Evolutionary conservation across 1,284 basidiomycete genomes (phyloP), one percentile per base, ranked within the genome.

Genomic region (Melanopsichium pennsylvanicum): DNA sequence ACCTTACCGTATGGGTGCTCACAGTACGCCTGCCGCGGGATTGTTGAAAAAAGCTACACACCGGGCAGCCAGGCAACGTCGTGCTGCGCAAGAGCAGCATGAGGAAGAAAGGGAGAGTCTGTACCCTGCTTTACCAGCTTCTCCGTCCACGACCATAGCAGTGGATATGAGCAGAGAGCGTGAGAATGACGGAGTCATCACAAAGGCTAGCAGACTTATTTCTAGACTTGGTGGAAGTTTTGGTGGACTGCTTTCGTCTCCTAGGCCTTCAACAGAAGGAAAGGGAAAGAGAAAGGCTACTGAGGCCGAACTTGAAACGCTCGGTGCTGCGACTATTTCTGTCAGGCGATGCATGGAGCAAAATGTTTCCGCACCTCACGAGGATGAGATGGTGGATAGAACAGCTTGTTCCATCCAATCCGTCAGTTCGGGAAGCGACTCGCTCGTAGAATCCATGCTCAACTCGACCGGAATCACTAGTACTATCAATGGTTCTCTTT

Each of bases 151-250:
- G 13, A 13, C 36, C 6, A 11, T 40, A 6, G 25, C 29, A 4
- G 31, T 25, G 16, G 16, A 23, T 18, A 26, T 18, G 13, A n/a
- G 16, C 4, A 2, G 25, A 25, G 40, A 25, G 2, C n/a, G n/a
- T n/a, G n/a, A n/a, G n/a, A n/a, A n/a, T n/a, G 44, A 48, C 12
- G 51, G 60, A 1, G 46, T 70, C 11, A 48, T 70, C 1, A 36
- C 35, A 2, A 59, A 44, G 31, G 56, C 59, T 0, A 27, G 50
- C 2, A 8, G 40, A n/a, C 35, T 70, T 12, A 57, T 70, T 34
- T 70, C 67, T n/a, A 36, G 67, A 4, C 26, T 64, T 9, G 64
- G 67, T 29, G 60, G 67, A 26, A 44, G 60, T 13, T 61, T 60
- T 25, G 31, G 49, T 25, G 67, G 67, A 2, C 19, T 64, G 1